Base-by-base conservation (phyloP, 2,329 filamentous ascomycete species). In the Colletotrichum somersetense region DNA sequence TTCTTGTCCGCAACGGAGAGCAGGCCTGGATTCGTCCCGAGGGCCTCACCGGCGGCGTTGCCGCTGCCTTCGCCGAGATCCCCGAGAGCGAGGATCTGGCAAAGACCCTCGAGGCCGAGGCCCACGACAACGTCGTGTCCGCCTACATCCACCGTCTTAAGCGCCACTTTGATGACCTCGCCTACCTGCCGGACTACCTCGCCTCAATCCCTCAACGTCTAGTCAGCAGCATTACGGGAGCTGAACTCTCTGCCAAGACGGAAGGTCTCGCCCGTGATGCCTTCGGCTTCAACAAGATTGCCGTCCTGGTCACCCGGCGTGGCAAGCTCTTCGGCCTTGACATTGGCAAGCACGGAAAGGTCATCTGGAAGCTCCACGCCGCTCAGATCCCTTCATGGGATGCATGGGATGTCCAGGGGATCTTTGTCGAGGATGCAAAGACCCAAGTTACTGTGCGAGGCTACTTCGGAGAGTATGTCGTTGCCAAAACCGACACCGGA, bases 111-210 rank as follows among this genome's bases (percentile, higher is more conserved):
- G 93, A 97, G 75, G 89, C 93, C 33, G 96, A 99, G 82, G 93
- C 93, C 5, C 93, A 97, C 78, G 92, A 92, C 77, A 97, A 92
- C 78, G 87, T 93, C 3, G 78, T 93, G 7, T 86, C 89, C 14
- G 96, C 96, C n/a, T 99, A 97, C 78, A 83, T 96, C 38, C 95
- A 98, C 82, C 92, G 96, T 18, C 87, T 97, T 18, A 92, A 89
- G 74, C 92, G 96, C 57, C 96, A 99, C 79, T 77, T 94, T 18
- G 86, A 89, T 57, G 96, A 98, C 75, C 85, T 98, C 50, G 86
- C 92, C 78, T 86, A 92, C 76, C 86, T 98, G 5, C 95, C 95
- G 0, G 88, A 86, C 0, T 97, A 92, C 82, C 81, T 97, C 3
- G 87, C 90, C 73, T 85, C 85, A 20, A 85, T 98, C 12, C 94